Conservation (phyloP, 129 eudicot genomes). For the Artemisia annua region DNA sequence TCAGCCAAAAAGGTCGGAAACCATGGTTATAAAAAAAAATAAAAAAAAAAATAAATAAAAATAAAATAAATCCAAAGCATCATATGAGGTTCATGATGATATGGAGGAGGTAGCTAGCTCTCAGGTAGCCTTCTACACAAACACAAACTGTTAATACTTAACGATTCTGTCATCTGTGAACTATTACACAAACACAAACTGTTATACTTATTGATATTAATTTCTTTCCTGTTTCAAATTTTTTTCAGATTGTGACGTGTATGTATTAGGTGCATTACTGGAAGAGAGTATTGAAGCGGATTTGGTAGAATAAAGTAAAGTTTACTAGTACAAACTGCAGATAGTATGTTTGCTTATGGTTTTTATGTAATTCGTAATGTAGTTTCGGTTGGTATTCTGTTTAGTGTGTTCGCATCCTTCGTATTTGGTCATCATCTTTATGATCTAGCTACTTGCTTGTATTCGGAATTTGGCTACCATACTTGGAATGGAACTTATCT, state of each 20-base stretch:
- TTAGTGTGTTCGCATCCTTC: neutral
- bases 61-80: slow-evolving; percentile 42
- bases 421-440: slow-evolving; percentile 1
- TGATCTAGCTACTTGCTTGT: no score
- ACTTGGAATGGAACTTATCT: neutral
- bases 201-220: neutral
- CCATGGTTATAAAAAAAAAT: no score
- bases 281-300: neutral
- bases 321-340: slow-evolving; percentile 7
- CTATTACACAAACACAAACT: no score
- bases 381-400: neutral
- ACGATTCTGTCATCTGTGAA: neutral
- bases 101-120: slow-evolving; percentile 49
- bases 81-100: slow-evolving; percentile 42
- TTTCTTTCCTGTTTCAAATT: neutral
- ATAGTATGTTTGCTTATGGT: neutral
- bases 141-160: neutral
- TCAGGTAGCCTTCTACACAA: slow-evolving; percentile 28
- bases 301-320: slow-evolving; percentile 6
- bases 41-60: no score
- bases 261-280: neutral
- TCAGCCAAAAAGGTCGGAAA: no score
- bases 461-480: neutral
- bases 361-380: neutral
- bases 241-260: neutral